phyloP scores from a whole-genome alignment of 306 rosid species.

The Castanea sativa region DNA sequence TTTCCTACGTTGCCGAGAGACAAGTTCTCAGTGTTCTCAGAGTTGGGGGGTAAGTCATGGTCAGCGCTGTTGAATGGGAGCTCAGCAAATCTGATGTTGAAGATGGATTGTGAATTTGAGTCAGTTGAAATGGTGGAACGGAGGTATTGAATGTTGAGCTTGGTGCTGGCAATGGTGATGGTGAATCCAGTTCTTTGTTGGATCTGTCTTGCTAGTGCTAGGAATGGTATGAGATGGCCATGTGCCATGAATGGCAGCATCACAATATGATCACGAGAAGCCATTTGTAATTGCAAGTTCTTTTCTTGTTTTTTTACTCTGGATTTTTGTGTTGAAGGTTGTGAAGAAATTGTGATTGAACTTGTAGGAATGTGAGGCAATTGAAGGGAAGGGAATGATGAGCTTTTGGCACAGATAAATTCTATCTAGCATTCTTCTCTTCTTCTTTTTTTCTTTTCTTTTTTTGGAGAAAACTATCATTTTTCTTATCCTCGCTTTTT shows the following conservation, averaged over 20 bases:
- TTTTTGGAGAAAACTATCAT: no score
- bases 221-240: conserved; percentile 75
- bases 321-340: no score
- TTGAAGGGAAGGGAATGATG: no score
- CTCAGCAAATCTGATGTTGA: conserved; percentile 40
- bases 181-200: conserved; percentile 35
- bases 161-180: conserved; percentile 63
- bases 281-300: neutral
- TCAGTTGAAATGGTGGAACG: conserved; percentile 31
- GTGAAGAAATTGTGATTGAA: no score
- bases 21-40: conserved; percentile 60
- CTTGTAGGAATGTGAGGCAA: no score
- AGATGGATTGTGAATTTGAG: neutral
- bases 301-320: no score
- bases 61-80: conserved; percentile 37
- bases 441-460: no score
- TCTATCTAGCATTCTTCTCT: no score
- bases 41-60: conserved; percentile 51
- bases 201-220: conserved; percentile 54
- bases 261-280: conserved; percentile 37
- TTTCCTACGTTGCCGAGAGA: conserved; percentile 16
- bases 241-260: conserved; percentile 74
- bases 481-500: no score
- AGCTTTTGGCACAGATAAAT: no score
- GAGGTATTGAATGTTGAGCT: conserved; percentile 59